Conservation (phyloP, 2,329 filamentous ascomycete genomes). For the Fusarium annulatum region DNA sequence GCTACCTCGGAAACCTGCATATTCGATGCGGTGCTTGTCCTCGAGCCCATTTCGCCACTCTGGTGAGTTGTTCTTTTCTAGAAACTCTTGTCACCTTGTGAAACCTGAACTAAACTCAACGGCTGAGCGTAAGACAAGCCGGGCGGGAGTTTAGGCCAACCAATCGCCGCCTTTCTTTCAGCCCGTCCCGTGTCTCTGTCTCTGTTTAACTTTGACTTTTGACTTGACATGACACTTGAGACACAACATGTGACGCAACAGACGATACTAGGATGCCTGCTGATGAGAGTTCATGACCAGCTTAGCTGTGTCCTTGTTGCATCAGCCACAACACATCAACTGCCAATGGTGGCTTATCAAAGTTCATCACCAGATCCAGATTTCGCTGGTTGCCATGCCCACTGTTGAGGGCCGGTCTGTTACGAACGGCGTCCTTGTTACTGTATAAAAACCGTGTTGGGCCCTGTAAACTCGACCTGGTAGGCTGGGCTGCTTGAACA, state of each 20-base stretch:
- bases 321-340: slow-evolving; percentile 11
- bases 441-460: neutral
- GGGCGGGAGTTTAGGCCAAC: slow-evolving; percentile 12
- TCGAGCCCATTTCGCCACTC: slow-evolving; percentile 24
- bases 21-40: slow-evolving; percentile 10
- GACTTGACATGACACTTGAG: neutral
- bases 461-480: neutral
- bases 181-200: neutral
- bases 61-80: slow-evolving; percentile 32
- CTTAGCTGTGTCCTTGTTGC: slow-evolving; percentile 11
- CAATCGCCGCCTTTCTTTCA: slow-evolving; percentile 18
- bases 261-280: slow-evolving; percentile 8
- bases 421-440: slow-evolving; percentile 2
- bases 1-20: slow-evolving; percentile 16
- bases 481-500: neutral
- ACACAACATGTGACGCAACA: slow-evolving; percentile 32
- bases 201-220: neutral
- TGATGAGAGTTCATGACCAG: slow-evolving; percentile 31
- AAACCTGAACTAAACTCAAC: slow-evolving; percentile 7
- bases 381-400: neutral
- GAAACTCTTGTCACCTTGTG: slow-evolving; percentile 19
- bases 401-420: neutral
- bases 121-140: slow-evolving; percentile 4
- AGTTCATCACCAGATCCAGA: neutral
- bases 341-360: neutral